phyloP scores from a whole-genome alignment of 148 eudicot species.

The Camellia lanceoleosa region DNA sequence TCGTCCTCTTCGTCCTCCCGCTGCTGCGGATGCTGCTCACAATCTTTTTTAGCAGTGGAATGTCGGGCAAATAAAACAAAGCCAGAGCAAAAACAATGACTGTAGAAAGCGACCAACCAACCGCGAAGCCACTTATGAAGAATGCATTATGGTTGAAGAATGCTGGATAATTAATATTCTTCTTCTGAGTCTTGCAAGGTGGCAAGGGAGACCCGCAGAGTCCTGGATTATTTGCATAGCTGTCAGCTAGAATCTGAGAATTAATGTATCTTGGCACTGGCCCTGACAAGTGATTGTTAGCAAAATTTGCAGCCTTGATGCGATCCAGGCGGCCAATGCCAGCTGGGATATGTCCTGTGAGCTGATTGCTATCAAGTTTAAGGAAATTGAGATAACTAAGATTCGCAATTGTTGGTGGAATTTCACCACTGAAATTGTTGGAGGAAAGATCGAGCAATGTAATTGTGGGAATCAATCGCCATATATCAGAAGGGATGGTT shows the following conservation, averaged over 20 bases:
- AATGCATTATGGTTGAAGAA: background rate
- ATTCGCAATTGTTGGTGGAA: constrained; percentile 28
- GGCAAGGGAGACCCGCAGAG: background rate
- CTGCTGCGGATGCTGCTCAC: too few relatives aligned
- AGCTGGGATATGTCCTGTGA: constrained; percentile 30
- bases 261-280: constrained; percentile 16
- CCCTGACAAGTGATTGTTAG: constrained; percentile 30
- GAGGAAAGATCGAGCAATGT: constrained; percentile 34
- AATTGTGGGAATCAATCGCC: constrained; percentile 16
- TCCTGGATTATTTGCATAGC: background rate
- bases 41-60: background rate
- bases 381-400: constrained; percentile 22
- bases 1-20: background rate
- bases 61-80: background rate
- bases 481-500: constrained; percentile 28
- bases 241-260: background rate
- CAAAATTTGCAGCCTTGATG: constrained; percentile 17
- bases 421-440: constrained; percentile 30
- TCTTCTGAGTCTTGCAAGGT: background rate
- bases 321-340: constrained; percentile 26
- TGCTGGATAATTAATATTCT: too few relatives aligned
- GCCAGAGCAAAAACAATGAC: background rate
- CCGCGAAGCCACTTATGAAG: background rate
- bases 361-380: constrained; percentile 12
- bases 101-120: background rate